Conservation (phyloP, 352 stramenopile species). For the Pythium periplocum region DNA sequence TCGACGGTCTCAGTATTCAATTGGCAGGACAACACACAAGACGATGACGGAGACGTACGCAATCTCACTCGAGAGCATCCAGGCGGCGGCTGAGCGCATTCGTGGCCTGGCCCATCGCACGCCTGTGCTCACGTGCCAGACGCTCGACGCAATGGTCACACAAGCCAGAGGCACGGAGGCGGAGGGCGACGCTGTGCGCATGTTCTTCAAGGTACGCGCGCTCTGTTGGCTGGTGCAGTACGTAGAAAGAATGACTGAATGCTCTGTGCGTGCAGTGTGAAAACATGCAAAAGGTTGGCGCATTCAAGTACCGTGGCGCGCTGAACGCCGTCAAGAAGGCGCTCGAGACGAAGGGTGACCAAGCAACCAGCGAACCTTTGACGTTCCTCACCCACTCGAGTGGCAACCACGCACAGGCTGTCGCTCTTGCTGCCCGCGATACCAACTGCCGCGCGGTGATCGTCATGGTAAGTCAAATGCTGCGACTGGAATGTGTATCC, state of each 20-base stretch:
- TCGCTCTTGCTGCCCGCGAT: slow-evolving; percentile 78
- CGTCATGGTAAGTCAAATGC: slow-evolving; percentile 65
- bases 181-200: slow-evolving; percentile 13
- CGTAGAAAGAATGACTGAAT: too few relatives aligned
- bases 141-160: slow-evolving; percentile 41
- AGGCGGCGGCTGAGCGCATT: slow-evolving; percentile 43
- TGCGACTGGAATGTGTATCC: background rate
- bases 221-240: too few relatives aligned
- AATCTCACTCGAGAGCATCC: slow-evolving; percentile 53
- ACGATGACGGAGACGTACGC: slow-evolving; percentile 23
- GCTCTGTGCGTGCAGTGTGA: slow-evolving; percentile 39
- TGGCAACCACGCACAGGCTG: slow-evolving; percentile 91
- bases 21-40: too few relatives aligned
- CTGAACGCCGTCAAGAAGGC: slow-evolving; percentile 61
- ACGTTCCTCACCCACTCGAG: slow-evolving; percentile 88
- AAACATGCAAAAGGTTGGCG: slow-evolving; percentile 75
- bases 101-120: slow-evolving; percentile 52
- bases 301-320: slow-evolving; percentile 84
- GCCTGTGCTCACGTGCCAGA: slow-evolving; percentile 51
- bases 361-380: slow-evolving; percentile 1
- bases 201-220: slow-evolving; percentile 61
- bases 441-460: slow-evolving; percentile 65
- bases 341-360: slow-evolving; percentile 22
- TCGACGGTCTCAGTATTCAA: too few relatives aligned
- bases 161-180: slow-evolving; percentile 1